Percentiles rank a stretch among this genome's conserved stretches.
Conservation (phyloP, 441 rosid species). For the Syzygium syzygioides region DNA sequence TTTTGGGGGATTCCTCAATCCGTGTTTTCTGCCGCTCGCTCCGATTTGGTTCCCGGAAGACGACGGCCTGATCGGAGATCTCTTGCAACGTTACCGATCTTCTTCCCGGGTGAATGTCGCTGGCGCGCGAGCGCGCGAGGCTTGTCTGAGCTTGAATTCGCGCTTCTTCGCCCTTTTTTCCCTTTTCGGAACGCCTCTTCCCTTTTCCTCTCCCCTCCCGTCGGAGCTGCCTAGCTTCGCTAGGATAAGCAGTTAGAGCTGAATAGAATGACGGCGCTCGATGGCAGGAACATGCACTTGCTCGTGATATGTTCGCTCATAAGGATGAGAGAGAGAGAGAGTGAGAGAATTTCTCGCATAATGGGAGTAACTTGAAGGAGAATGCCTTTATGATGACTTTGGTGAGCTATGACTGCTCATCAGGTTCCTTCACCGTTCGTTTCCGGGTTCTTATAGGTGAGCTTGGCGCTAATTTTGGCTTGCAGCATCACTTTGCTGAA, state of each 20-base stretch:
- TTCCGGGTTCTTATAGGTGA: not conserved
- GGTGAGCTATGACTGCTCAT: not conserved
- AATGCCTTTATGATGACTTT: not conserved
- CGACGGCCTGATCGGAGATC: not conserved
- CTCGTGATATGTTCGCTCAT: not conserved
- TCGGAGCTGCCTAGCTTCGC: not conserved
- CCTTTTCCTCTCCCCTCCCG: not conserved
- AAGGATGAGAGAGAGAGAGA: not conserved
- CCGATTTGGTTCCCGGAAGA: not conserved
- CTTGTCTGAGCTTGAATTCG: fast-evolving
- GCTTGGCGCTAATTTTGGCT: not conserved
- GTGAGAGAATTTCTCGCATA: not conserved
- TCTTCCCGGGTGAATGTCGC: not conserved
- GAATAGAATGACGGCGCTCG: not conserved
- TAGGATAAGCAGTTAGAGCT: not conserved
- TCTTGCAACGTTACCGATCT: not conserved
- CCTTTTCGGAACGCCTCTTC: not conserved
- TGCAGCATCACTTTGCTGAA: not conserved
- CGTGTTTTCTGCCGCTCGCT: not conserved
- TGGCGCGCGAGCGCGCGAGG: fast-evolving
- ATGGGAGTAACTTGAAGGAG: not conserved
- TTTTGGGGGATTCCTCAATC: not conserved
- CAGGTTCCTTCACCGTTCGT: not conserved
- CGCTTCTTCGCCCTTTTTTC: not conserved
- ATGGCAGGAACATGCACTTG: fast-evolving